Conservation (phyloP, 2,329 filamentous ascomycete genomes). For the Albifimbria verrucaria region DNA sequence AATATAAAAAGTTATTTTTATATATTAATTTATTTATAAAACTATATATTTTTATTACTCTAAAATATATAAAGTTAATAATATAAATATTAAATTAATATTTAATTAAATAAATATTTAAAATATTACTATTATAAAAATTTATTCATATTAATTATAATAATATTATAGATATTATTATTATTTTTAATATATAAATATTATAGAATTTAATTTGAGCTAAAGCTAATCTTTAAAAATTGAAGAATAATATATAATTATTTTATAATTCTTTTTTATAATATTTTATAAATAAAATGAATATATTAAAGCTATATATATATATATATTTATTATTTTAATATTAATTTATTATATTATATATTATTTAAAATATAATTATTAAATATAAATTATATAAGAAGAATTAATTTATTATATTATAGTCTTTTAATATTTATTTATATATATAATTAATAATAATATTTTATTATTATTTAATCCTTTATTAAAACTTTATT, state of each 20-base stretch:
- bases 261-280: background rate
- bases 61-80: background rate
- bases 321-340: background rate
- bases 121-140: background rate
- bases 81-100: background rate
- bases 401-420: background rate
- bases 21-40: conserved; percentile 5
- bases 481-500: background rate
- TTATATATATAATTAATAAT: background rate
- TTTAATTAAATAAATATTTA: background rate
- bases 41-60: background rate
- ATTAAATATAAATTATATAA: background rate
- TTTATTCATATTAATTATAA: background rate
- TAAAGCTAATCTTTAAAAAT: background rate
- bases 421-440: background rate
- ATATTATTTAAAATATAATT: background rate
- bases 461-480: background rate
- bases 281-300: background rate
- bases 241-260: too few species aligned
- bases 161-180: background rate
- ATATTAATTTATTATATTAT: background rate
- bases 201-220: too few species aligned
- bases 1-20: background rate
- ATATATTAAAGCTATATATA: background rate
- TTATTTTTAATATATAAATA: background rate